phyloP scores from a whole-genome alignment of 2,329 filamentous ascomycete genomes.

The Rhexocercosporidium sp. region DNA sequence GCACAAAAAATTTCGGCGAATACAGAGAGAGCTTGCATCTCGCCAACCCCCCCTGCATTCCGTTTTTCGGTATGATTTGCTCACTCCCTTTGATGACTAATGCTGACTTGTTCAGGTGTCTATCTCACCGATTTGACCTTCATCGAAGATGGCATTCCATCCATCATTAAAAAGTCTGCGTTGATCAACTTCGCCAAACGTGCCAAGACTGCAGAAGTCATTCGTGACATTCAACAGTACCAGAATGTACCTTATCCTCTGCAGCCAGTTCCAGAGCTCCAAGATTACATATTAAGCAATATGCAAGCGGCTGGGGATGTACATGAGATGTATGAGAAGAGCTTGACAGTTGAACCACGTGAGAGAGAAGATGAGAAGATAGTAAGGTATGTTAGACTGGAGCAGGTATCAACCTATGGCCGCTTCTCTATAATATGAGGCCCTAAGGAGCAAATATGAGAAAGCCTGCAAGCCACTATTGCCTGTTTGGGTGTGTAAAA shows the following conservation, averaged over 20 bases:
- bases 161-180: conserved; percentile 93
- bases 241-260: conserved; percentile 97
- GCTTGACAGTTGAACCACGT: conserved; percentile 87
- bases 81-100: conserved; percentile 5
- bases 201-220: conserved; percentile 96
- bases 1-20: conserved; percentile 97
- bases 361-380: conserved; percentile 99
- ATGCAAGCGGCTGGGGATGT: conserved; percentile 96
- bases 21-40: conserved; percentile 92
- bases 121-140: conserved; percentile 98
- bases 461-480: conserved; percentile 25
- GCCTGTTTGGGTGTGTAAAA: conserved; percentile 20
- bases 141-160: conserved; percentile 97
- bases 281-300: conserved; percentile 96
- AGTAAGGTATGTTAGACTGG: conserved; percentile 67
- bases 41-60: conserved; percentile 95
- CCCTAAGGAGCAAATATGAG: conserved; percentile 19
- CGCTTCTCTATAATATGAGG: conserved; percentile 30
- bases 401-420: conserved; percentile 28
- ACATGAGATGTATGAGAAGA: conserved; percentile 99
- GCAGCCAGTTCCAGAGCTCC: conserved; percentile 86
- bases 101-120: conserved; percentile 65
- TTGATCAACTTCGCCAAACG: conserved; percentile 99
- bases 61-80: conserved; percentile 81
- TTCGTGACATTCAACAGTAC: conserved; percentile 97